A percentile compares a stretch with the other conserved stretches of the same genome.
These are phyloP conservation scores for Sclerotinia borealis DNA, from an alignment of 2,329 filamentous ascomycete species.

Conservation along the genomic window DNA sequence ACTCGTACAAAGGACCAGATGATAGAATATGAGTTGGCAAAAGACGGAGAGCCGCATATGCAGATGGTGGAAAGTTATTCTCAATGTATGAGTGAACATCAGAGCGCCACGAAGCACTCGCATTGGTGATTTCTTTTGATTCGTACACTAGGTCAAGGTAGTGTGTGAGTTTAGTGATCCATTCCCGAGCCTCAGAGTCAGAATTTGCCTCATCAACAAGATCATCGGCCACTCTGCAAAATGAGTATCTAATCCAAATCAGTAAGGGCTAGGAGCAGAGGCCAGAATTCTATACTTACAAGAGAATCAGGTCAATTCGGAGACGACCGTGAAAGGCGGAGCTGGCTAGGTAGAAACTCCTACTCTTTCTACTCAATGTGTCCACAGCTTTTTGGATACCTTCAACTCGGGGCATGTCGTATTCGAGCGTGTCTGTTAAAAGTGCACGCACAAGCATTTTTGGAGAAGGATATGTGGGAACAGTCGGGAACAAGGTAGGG, in stretches of 20 bases:
- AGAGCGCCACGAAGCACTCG: conserved; percentile 13
- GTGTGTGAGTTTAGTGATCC: conserved; percentile 51
- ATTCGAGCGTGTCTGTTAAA: conserved; percentile 39
- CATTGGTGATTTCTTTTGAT: conserved; percentile 25
- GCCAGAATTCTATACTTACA: conserved; percentile 39
- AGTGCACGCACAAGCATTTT: conserved; percentile 47
- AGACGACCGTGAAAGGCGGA: conserved; percentile 62
- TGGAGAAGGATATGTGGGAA: conserved; percentile 44
- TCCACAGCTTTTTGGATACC: conserved; percentile 54
- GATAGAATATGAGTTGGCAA: conserved; percentile 54
- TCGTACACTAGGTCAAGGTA: conserved; percentile 52
- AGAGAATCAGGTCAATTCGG: conserved; percentile 59
- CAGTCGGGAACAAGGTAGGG: conserved; percentile 47
- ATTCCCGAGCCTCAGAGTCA: conserved; percentile 46
- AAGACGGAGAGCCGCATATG: conserved; percentile 46
- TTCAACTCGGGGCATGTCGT: conserved; percentile 51
- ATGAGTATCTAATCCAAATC: conserved; percentile 52
- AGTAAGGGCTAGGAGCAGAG: conserved; percentile 2
- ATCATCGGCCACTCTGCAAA: conserved; percentile 68
- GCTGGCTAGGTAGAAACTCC: conserved; percentile 69
- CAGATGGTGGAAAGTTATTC: conserved; percentile 27
- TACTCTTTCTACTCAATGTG: conserved; percentile 57
- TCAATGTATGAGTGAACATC: conserved; percentile 20
- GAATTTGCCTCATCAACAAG: conserved; percentile 59
- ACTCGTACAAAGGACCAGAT: conserved; percentile 52